Evolutionary conservation across 768 basidiomycete genomes (phyloP).

Genomic region (Phanerochaete carnosa): DNA sequence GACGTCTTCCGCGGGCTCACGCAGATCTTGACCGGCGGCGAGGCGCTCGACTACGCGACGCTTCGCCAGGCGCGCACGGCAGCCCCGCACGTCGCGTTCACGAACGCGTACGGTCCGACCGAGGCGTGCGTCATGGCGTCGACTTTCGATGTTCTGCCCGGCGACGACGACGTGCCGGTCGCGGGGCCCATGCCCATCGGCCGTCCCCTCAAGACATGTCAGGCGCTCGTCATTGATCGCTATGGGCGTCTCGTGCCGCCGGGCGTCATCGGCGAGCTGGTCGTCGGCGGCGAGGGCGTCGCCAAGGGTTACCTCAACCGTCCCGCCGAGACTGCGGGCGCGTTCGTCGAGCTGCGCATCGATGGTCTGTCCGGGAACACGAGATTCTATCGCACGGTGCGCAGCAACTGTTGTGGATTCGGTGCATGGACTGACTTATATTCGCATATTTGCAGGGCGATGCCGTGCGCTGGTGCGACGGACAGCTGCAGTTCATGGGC

Average conservation of each 20-base stretch:
- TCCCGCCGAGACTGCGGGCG: neutral
- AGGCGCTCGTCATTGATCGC: neutral
- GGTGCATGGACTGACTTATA: neutral
- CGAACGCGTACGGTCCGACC: neutral
- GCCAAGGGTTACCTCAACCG: neutral
- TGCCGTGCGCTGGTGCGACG: neutral
- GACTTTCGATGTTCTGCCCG: neutral
- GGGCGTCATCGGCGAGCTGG: neutral
- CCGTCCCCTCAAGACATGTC: neutral
- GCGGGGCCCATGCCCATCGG: neutral
- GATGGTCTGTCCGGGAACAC: neutral
- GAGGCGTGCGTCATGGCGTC: neutral
- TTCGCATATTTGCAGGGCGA: neutral
- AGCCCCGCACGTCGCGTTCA: neutral
- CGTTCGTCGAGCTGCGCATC: neutral
- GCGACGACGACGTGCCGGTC: neutral
- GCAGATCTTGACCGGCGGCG: neutral
- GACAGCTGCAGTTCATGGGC: neutral
- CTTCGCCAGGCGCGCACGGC: neutral
- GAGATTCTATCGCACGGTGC: neutral
- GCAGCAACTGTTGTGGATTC: neutral
- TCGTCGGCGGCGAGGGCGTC: neutral
- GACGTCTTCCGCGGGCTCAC: neutral
- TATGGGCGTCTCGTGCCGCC: neutral
- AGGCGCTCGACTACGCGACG: neutral